Percentiles rank a stretch among this genome's conserved stretches.
Evolutionary conservation across 23 red algal genomes (phyloP).

Genomic region (Gracilaria caudata): DNA sequence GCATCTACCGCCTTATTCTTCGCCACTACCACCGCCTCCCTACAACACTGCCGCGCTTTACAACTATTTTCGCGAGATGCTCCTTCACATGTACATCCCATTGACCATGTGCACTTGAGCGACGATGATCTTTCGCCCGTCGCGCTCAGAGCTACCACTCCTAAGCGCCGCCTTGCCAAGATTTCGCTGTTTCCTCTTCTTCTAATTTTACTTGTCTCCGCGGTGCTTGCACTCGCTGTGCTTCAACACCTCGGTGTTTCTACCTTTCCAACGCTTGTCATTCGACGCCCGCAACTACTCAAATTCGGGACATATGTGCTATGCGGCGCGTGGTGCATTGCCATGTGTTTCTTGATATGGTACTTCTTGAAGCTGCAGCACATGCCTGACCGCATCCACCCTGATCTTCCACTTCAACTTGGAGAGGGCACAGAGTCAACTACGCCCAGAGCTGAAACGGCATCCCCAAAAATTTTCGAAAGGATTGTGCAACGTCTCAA

Average conservation of each 20-base stretch:
- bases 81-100: constrained; percentile 23
- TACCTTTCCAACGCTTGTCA: not conserved
- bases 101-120: constrained; percentile 35
- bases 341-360: constrained; percentile 66
- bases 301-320: constrained; percentile 28
- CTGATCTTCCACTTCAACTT: constrained; percentile 15
- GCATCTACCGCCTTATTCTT: constrained; percentile 40
- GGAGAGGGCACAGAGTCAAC: constrained; percentile 10
- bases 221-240: constrained; percentile 2
- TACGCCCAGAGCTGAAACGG: not conserved
- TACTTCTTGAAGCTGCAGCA: constrained; percentile 61
- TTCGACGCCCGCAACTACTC: constrained; percentile 12
- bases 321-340: constrained; percentile 9
- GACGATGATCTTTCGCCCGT: constrained; percentile 48
- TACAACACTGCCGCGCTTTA: constrained; percentile 49
- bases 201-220: constrained; percentile 4
- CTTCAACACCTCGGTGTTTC: constrained; percentile 5
- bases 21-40: constrained; percentile 52
- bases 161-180: not conserved
- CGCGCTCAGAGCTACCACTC: constrained; percentile 9
- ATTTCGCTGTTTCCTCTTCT: not conserved
- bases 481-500: constrained; percentile 23
- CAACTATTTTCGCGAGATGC: constrained; percentile 17
- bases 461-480: not conserved
- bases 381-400: constrained; percentile 42